Base-by-base conservation (phyloP, 768 basidiomycete genomes). In the Rhizopogon vinicolor region DNA sequence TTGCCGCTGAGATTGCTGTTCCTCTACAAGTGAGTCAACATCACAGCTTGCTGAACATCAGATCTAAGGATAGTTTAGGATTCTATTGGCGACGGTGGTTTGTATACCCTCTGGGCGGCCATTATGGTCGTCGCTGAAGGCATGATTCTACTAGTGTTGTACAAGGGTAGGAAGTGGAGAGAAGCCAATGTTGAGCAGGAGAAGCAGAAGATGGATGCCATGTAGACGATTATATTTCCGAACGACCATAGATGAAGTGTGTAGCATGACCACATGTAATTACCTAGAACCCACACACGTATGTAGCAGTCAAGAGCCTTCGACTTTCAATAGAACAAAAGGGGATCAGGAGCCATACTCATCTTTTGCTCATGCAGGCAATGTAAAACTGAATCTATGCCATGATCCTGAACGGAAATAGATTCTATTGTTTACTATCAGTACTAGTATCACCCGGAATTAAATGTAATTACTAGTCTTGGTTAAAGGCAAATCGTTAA, bases 1-100 rank as follows among this genome's bases (percentile, higher is more conserved):
- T 88, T 10, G 83, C 84, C 1, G 82, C 82, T 1, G 90, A 94
- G 66, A 75, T 89, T n/a, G 86, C 89, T 0, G 82, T 90, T 2
- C 91, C 91, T 0, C 74, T 93, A 5, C 86, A 87, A 76, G 57
- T 55, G 45, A 51, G 50, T 10, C 8, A 3, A 16, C 22, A 49
- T 49, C 3, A n/a, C 16, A 39, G 5, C 8, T 49, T 9, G 14
- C 14, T 5, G 35, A 37, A 16, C 2, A 35, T 22, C 8, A 14
- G 19, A 16, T 37, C 48, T 49, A 9, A 49, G 8, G 19, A 14
- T 49, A 1, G 6, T 51, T n/a, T 28, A 53, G 52, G 43, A 53
- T 53, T 25, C 45, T 16, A 60, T 69, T 6, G 67, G 66, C 8
- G 66, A 68, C n/a, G 69, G 69, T 44, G 69, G 67, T 16, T 33